Evolutionary conservation across 768 basidiomycete genomes (phyloP).

Genomic region (Kwoniella heveanensis): DNA sequence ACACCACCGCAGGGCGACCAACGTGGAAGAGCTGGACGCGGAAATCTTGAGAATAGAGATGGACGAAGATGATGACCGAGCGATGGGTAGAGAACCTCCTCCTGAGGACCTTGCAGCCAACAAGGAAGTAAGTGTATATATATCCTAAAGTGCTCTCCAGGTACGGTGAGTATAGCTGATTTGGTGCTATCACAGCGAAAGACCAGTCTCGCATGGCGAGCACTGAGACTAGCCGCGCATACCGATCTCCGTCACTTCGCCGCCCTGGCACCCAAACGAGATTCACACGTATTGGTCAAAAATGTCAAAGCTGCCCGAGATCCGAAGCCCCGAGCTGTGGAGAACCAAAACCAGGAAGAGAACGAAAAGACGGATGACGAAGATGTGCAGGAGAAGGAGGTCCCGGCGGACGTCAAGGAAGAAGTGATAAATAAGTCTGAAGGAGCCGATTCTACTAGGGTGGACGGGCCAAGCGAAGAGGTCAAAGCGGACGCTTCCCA

Average conservation of each 20-base stretch:
- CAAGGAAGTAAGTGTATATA: constrained; percentile 33
- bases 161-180: neutral
- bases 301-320: constrained; percentile 22
- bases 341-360: constrained; percentile 9
- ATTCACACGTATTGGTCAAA: constrained; percentile 30
- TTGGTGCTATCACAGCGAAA: constrained; percentile 19
- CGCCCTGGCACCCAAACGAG: constrained; percentile 24
- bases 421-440: constrained; percentile 1
- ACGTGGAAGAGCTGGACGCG: constrained; percentile 28
- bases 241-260: constrained; percentile 32
- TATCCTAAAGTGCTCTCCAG: neutral
- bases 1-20: constrained; percentile 19
- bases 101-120: constrained; percentile 22
- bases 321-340: constrained; percentile 9
- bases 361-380: constrained; percentile 12
- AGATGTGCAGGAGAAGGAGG: constrained; percentile 14
- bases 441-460: neutral
- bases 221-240: constrained; percentile 32
- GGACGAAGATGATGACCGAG: constrained; percentile 45
- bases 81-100: constrained; percentile 36
- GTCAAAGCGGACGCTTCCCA: neutral
- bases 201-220: constrained; percentile 41
- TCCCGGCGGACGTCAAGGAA: neutral
- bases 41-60: constrained; percentile 33
- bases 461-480: neutral